Evolutionary conservation across 1,139 yeast species (phyloP), one percentile per base, ranked within the genome.

Genomic region (Ogataea hybrid): DNA sequence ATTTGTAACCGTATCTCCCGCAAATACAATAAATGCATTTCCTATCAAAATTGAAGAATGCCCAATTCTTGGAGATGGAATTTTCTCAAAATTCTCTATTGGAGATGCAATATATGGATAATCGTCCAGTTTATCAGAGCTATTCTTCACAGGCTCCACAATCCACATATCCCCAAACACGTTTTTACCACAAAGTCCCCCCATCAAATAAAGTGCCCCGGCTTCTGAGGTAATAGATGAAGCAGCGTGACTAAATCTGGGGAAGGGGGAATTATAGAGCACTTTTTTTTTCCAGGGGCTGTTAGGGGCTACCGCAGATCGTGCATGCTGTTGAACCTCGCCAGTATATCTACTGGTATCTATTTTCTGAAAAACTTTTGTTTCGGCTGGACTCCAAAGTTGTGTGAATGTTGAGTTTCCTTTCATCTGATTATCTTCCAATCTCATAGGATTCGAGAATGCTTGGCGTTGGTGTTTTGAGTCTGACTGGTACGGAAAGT

Each of bases 81-180:
- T 80, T 17, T 79, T 75, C 39, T 81, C 86, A 27, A 76, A 71
- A 30, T 79, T 72, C 46, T 83, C 92, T 25, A 92, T 75, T 41
- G 79, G 78, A 44, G 76, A 75, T 4, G 95, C 84, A 10, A 71
- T 65, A 51, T 72, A 75, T 5, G 69, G 67, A 27, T 57, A 59
- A 9, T 51, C 51, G 14, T 31, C 41, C n/a, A 16, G n/a, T 4
- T 32, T 10, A 28, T 45, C 41, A 11, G 42, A 35, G 0, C 53
- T 58, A 7, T 61, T 58, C 15, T 66, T 65, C 35, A 69, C 69
- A 8, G 84, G 82, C 39, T 69, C 65, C 41, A 84, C 68, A 47
- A 79, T 77, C 98, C 98, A 92, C 49, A 96, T 79, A 61, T 94
- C 98, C 27, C 96, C 96, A 65, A 85, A 88, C 2, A 90, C 97